Evolutionary conservation across 306 rosid species (phyloP).

Genomic region (Ormosia emarginata): DNA sequence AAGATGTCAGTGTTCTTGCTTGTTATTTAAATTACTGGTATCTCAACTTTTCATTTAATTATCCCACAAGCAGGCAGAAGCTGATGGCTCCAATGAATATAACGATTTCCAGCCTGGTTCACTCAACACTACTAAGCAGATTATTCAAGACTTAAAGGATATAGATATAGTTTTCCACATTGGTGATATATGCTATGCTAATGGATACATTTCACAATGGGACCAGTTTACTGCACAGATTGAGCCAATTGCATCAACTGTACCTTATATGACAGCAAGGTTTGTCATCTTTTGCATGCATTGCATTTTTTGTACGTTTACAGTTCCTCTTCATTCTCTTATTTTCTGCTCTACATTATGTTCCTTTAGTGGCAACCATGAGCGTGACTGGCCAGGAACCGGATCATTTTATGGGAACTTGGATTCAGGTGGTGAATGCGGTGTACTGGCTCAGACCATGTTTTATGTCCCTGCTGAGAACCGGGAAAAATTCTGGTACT

Average conservation of each 20-base stretch:
- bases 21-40: neutral
- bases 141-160: constrained; percentile 66
- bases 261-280: constrained; percentile 96
- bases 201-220: constrained; percentile 95
- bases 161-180: constrained; percentile 87
- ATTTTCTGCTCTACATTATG: constrained; percentile 10
- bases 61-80: constrained; percentile 66
- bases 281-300: constrained; percentile 15
- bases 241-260: constrained; percentile 88
- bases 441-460: constrained; percentile 79
- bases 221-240: constrained; percentile 91
- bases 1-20: neutral
- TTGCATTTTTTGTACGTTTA: neutral
- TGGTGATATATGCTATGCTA: constrained; percentile 89
- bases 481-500: constrained; percentile 80
- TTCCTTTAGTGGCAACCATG: constrained; percentile 83
- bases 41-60: constrained; percentile 8
- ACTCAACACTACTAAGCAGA: constrained; percentile 78
- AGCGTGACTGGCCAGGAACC: constrained; percentile 92
- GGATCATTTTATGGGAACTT: constrained; percentile 78
- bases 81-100: constrained; percentile 92
- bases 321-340: constrained; percentile 16
- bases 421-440: constrained; percentile 99
- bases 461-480: constrained; percentile 92
- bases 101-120: constrained; percentile 81